Percentiles rank a stretch among this genome's conserved stretches.
Evolutionary conservation across 2,329 filamentous ascomycete genomes (phyloP).

Genomic region (Harringtonia lauricola): DNA sequence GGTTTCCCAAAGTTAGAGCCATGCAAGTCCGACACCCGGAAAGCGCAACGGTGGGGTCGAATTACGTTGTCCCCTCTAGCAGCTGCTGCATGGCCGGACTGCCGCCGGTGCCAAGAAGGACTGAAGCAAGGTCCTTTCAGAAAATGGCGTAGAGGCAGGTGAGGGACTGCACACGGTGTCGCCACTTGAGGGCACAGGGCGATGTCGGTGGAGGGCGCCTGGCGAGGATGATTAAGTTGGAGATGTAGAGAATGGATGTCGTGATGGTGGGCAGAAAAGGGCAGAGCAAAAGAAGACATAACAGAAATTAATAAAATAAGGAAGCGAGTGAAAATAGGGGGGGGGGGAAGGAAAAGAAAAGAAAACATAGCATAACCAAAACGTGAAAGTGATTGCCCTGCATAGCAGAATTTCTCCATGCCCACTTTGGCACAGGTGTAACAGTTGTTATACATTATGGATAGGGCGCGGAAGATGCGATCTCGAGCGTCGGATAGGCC

Average conservation of each 20-base stretch:
- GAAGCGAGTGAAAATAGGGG: background rate
- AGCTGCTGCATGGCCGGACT: conserved; percentile 13
- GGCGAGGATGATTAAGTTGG: conserved; percentile 15
- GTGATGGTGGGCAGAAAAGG: conserved; percentile 1
- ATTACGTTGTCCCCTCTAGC: conserved; percentile 1
- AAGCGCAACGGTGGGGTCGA: no score
- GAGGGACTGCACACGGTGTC: conserved; percentile 14
- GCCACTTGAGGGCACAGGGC: conserved; percentile 11
- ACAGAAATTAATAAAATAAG: background rate
- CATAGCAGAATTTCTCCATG: conserved; percentile 14
- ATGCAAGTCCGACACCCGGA: no score
- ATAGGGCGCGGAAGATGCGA: conserved; percentile 16
- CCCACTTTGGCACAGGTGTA: conserved; percentile 14
- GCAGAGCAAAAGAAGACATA: background rate
- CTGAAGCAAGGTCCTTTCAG: conserved; percentile 14
- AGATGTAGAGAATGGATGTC: conserved; percentile 16
- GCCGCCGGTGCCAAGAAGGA: conserved; percentile 12
- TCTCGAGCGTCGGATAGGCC: conserved; percentile 15
- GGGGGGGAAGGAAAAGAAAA: background rate
- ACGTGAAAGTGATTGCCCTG: conserved; percentile 15
- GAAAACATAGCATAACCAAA: conserved; percentile 13
- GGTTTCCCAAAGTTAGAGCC: no score
- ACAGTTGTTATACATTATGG: conserved; percentile 16
- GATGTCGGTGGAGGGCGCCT: conserved; percentile 12
- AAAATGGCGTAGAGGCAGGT: conserved; percentile 16